A percentile compares a stretch with the other conserved stretches of the same genome.
These are phyloP conservation scores for Echeveria elegans DNA, from an alignment of 164 flowering plant species.

Conservation along the genomic window DNA sequence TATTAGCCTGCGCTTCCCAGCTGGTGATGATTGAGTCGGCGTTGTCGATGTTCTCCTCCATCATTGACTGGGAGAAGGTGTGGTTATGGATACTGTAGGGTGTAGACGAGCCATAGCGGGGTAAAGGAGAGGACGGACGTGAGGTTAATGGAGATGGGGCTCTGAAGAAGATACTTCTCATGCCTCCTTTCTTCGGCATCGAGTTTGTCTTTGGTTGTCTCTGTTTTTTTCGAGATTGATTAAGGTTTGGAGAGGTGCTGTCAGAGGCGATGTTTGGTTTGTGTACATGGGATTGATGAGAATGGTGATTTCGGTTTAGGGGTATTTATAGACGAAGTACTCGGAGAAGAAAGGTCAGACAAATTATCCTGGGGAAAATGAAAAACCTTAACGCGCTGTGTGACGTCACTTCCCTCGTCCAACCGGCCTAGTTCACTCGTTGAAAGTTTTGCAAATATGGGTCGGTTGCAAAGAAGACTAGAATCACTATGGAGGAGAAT, in stretches of 20 bases:
- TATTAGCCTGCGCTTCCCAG: constrained; percentile 23
- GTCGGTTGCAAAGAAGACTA: too few species aligned
- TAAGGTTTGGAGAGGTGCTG: background rate
- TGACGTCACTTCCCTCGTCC: too few species aligned
- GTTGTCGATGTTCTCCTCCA: constrained; percentile 32
- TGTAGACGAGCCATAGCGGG: background rate
- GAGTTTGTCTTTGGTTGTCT: background rate
- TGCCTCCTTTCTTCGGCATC: constrained; percentile 11
- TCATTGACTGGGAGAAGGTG: constrained; percentile 33
- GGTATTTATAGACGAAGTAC: background rate
- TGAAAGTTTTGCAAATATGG: too few species aligned
- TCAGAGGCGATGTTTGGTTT: background rate
- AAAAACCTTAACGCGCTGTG: too few species aligned
- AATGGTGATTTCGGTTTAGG: background rate
- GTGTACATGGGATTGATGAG: background rate
- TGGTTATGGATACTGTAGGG: constrained; percentile 8
- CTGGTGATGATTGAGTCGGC: constrained; percentile 27
- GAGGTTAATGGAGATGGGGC: constrained; percentile 10
- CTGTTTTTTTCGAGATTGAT: too few species aligned
- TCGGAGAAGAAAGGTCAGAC: background rate
- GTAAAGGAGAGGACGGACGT: background rate
- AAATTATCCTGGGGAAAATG: background rate
- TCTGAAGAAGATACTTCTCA: constrained; percentile 22
- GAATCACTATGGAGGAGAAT: too few species aligned
- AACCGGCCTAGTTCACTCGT: too few species aligned